A percentile compares a stretch with the other conserved stretches of the same genome.
phyloP scores from a whole-genome alignment of 2,329 filamentous ascomycete genomes.

The Byssothecium circinans region DNA sequence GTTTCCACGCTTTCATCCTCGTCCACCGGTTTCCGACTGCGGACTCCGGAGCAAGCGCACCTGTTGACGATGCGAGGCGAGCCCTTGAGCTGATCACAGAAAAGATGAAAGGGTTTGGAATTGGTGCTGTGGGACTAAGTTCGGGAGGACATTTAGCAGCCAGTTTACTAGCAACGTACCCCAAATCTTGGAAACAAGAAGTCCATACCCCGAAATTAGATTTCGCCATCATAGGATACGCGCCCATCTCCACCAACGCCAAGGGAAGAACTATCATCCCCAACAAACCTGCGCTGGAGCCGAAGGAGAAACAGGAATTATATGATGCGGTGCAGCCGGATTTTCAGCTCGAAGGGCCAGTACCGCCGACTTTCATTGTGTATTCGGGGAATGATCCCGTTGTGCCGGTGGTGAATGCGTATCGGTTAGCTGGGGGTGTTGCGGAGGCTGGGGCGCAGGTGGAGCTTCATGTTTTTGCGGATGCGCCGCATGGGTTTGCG shows the following conservation, averaged over 20 bases:
- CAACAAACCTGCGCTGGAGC: constrained; percentile 17
- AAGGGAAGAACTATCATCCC: constrained; percentile 17
- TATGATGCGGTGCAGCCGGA: constrained; percentile 23
- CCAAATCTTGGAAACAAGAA: constrained; percentile 8
- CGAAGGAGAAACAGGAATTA: constrained; percentile 20
- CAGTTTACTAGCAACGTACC: constrained; percentile 16
- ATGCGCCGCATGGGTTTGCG: constrained; percentile 25
- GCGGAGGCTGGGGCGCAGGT: constrained; percentile 10
- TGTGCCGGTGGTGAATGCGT: constrained; percentile 20
- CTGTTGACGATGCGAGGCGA: constrained; percentile 18
- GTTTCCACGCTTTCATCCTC: constrained; percentile 22
- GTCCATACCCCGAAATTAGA: neutral
- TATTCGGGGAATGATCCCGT: constrained; percentile 7
- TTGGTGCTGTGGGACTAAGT: constrained; percentile 10
- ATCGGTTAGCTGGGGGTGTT: constrained; percentile 11
- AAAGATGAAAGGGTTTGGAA: neutral
- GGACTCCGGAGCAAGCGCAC: constrained; percentile 13
- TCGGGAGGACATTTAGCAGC: constrained; percentile 24
- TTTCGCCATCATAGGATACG: constrained; percentile 23
- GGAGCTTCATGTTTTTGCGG: constrained; percentile 23
- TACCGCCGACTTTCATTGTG: constrained; percentile 21
- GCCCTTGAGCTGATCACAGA: constrained; percentile 11
- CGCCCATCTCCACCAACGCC: constrained; percentile 23
- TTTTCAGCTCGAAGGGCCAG: constrained; percentile 11
- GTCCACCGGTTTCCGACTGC: constrained; percentile 22